Evolutionary conservation across 108 stramenopile genomes (phyloP).

Genomic region (Skeletonema costatum): DNA sequence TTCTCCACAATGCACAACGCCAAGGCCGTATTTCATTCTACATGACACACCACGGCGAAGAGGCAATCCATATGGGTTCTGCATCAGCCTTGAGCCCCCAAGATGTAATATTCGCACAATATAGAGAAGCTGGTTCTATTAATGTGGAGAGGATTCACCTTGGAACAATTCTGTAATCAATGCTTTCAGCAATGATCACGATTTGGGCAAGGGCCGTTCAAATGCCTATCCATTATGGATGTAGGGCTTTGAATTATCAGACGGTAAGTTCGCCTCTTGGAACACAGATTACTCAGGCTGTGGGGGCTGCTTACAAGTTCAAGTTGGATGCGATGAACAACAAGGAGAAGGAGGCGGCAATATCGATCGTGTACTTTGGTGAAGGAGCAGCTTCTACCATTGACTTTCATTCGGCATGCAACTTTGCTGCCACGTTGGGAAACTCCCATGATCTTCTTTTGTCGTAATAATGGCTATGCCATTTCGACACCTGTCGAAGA

Average conservation of each 20-base stretch:
- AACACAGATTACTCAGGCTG: constrained; percentile 97
- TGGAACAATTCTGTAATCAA: constrained; percentile 96
- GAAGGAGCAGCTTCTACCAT: constrained; percentile 95
- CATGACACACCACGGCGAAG: constrained; percentile 93
- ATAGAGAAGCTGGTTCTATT: constrained; percentile 94
- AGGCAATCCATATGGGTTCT: constrained; percentile 91
- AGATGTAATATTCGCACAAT: constrained; percentile 94
- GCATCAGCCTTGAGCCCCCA: constrained; percentile 81
- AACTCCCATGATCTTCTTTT: constrained; percentile 94
- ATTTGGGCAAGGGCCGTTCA: constrained; percentile 94
- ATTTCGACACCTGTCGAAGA: constrained; percentile 94
- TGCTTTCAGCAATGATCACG: constrained; percentile 92
- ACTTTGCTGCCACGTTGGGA: constrained; percentile 93
- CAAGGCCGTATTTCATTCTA: constrained; percentile 97
- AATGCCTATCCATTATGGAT: constrained; percentile 99
- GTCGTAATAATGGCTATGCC: constrained; percentile 98
- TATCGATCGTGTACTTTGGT: constrained; percentile 92
- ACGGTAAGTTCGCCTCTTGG: constrained; percentile 95
- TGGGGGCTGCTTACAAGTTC: constrained; percentile 89
- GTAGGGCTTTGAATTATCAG: constrained; percentile 89
- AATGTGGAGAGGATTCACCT: constrained; percentile 98
- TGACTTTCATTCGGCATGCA: constrained; percentile 97
- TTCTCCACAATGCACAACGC: constrained; percentile 96
- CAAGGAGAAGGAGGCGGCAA: constrained; percentile 49
- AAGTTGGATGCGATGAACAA: constrained; percentile 67